Evolutionary conservation across 2,329 filamentous ascomycete species (phyloP), one percentile per base, ranked within the genome.

Genomic region (Curvularia verruculosa): DNA sequence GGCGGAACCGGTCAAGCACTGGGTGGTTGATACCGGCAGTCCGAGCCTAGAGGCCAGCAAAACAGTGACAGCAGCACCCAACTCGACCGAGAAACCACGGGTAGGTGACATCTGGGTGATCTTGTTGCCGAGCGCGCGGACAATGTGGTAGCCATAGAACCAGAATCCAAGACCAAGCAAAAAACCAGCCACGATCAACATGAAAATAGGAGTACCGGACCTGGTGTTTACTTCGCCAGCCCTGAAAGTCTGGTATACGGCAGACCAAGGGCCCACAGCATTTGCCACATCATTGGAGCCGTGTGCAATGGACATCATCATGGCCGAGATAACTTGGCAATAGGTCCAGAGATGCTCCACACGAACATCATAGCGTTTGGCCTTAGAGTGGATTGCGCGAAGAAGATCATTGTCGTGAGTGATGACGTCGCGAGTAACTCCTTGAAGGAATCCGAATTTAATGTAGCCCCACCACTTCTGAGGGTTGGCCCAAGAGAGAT

Each of bases 281-380:
- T 85, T 89, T 65, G 84, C 79, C 19, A 89, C 84, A 59, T 89
- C 87, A 71, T 89, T 89, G 63, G 86, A 85, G 23, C 87, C 87
- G 75, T 89, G 88, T 1, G 87, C 87, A 66, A 91, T 90, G 1
- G 87, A 89, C 29, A 88, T 88, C 56, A 88, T 90, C 78, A 87
- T 88, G 56, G 88, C 88, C 29, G 87, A 72, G 36, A 78, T 57
- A 26, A 75, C 69, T 52, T 75, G 73, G 49, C 70, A 70, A 54
- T 74, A 82, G 1, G 80, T 80, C 75, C 77, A 82, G 48, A 80
- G 70, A 67, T 83, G 79, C 64, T 82, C 81, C 13, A 81, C 78
- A 4, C 76, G 73, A 56, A 78, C 78, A 61, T 82, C 80, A 59
- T 81, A 82, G 5, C 70, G 69, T 34, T 75, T 72, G 8, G 80